These are phyloP conservation scores for Zoysia japonica DNA, from an alignment of 176 grass and related monocot genomes.

Conservation along the genomic window DNA sequence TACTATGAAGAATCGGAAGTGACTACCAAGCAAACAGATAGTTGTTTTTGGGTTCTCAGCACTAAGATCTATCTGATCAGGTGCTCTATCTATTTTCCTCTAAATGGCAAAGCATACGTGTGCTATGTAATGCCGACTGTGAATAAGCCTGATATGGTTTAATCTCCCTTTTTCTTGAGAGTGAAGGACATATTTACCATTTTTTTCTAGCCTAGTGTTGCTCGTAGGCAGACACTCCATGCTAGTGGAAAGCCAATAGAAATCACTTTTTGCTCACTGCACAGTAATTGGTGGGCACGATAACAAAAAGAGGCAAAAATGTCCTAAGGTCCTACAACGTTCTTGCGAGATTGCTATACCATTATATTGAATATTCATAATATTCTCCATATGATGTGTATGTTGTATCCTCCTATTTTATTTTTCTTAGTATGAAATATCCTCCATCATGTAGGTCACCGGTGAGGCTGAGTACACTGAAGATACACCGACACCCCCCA, in stretches of 20 bases:
- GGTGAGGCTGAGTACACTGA: constrained; percentile 93
- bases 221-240: neutral
- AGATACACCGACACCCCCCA: constrained; percentile 64
- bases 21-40: neutral
- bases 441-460: constrained; percentile 65
- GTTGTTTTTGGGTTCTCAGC: neutral
- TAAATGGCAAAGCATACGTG: neutral
- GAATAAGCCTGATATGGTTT: neutral
- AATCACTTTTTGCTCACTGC: neutral
- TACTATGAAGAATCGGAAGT: neutral
- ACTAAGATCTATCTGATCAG: neutral
- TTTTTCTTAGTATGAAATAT: constrained; percentile 44
- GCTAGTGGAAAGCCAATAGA: neutral
- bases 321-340: neutral
- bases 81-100: neutral
- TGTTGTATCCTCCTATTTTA: constrained; percentile 4
- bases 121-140: neutral
- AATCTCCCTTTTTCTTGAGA: neutral
- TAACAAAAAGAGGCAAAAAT: neutral
- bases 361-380: neutral
- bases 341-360: neutral
- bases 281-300: neutral
- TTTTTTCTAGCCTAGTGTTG: neutral
- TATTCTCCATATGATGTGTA: neutral
- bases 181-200: neutral